Percentiles rank a stretch among this genome's conserved stretches.
Evolutionary conservation across 1,139 yeast species (phyloP).

Genomic region (Wickerhamomyces sp.): DNA sequence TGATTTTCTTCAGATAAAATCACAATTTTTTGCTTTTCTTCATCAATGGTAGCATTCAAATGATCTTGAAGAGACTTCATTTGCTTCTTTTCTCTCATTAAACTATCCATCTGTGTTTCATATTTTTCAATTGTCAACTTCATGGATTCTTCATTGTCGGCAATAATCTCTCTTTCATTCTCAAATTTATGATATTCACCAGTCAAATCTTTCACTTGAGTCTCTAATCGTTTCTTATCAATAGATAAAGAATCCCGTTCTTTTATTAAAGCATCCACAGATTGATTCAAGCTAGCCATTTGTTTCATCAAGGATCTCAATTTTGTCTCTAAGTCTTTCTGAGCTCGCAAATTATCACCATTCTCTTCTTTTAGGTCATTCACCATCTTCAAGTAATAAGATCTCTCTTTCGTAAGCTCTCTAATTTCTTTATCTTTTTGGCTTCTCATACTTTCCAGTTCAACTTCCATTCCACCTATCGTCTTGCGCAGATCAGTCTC

Average conservation of each 20-base stretch:
- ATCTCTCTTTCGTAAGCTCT: conserved; percentile 47
- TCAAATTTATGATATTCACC: conserved; percentile 42
- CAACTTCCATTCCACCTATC: conserved; percentile 56
- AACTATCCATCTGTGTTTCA: conserved; percentile 14
- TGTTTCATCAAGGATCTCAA: conserved; percentile 48
- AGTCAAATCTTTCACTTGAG: conserved; percentile 39
- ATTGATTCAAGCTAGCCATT: conserved; percentile 45
- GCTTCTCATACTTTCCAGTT: conserved; percentile 52
- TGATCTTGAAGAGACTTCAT: conserved; percentile 11
- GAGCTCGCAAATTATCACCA: conserved; percentile 39
- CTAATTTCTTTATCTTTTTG: conserved; percentile 50
- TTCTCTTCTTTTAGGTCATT: conserved; percentile 45
- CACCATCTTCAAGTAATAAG: conserved; percentile 40
- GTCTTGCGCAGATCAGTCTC: conserved; percentile 67
- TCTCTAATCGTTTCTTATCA: conserved; percentile 45
- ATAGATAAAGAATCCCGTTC: conserved; percentile 48
- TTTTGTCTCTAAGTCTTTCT: conserved; percentile 37
- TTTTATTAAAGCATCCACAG: conserved; percentile 44
- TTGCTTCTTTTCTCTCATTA: conserved; percentile 15
- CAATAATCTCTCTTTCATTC: conserved; percentile 39
- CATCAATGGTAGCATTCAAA: conserved; percentile 21
- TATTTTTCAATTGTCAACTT: conserved; percentile 28
- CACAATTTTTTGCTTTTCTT: conserved; percentile 33
- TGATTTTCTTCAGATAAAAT: conserved; percentile 32
- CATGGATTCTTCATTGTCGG: conserved; percentile 26